Evolutionary conservation across 805 yeast species (phyloP), one percentile per base, ranked within the genome.

Genomic region (Nakazawaea peltata): DNA sequence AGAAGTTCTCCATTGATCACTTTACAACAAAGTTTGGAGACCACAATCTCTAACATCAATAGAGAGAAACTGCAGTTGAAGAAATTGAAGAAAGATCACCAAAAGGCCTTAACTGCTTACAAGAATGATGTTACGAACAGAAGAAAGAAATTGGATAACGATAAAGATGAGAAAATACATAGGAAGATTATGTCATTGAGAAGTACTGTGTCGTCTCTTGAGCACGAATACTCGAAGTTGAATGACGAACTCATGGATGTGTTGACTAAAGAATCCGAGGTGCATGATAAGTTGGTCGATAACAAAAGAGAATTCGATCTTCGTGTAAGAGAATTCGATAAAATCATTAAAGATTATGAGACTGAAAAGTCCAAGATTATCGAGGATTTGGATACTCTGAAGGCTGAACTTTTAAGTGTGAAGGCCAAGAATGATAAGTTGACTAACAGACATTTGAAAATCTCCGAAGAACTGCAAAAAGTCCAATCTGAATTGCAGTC

Each of bases 11-110:
- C 88, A 1, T 57, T 79, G 30, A 65, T 74, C 1, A 80, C 87
- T 1, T 56, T 80, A 26, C 74, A 78, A 44, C 79, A 75, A 45
- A 74, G 82, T 15, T 70, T 79, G 24, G 65, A 74, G 23, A 76
- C 85, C 0, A 77, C 85, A 0, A 73, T 74, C 43, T 71, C 72
- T 17, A 72, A 73, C 26, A 59, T 79, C 28, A 64, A 67, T 5
- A 72, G 75, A 32, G 84, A 77, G 44, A 70, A 71, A 45, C 47
- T 59, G n/a, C 71, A 69, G 37, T 46, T 77, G 44, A 78, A 76
- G 51, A 73, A 74, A 36, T 51, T 68, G 32, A 70, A 73, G 43
- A 70, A 70, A 32, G 86, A 79, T 39, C 65, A 75, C 47, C 60
- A 71, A 34, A 78, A 77, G 45, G 67, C 68, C 36, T 53, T 77